Evolutionary conservation across 1,284 basidiomycete genomes (phyloP).

Genomic region (Leucoagaricus sp.): DNA sequence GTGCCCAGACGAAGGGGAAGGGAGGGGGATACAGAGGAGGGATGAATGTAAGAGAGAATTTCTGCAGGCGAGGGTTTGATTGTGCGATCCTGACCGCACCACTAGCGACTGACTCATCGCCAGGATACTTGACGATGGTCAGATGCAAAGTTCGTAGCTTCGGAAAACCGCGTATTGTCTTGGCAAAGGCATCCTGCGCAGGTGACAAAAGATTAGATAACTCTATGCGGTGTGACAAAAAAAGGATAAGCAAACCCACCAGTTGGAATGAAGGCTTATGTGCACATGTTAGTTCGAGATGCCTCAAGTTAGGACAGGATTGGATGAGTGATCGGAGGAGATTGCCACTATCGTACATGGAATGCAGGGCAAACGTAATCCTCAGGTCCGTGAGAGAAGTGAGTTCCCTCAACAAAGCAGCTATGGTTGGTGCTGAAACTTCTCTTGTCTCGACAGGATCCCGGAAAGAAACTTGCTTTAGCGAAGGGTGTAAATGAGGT

Average conservation of each 20-base stretch:
- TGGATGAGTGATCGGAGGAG: conserved; percentile 63
- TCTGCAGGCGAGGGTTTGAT: conserved; percentile 59
- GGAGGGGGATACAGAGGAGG: conserved; percentile 44
- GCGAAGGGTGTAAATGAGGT: conserved; percentile 41
- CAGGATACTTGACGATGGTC: conserved; percentile 64
- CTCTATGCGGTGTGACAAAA: background rate
- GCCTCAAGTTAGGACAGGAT: conserved; percentile 60
- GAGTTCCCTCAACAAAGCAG: conserved; percentile 54
- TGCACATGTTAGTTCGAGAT: conserved; percentile 65
- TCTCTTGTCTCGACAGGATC: conserved; percentile 68
- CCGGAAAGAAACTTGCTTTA: conserved; percentile 57
- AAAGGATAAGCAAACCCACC: conserved; percentile 38
- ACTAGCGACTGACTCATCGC: conserved; percentile 56
- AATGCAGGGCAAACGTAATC: conserved; percentile 66
- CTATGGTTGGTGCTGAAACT: conserved; percentile 58
- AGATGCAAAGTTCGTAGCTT: conserved; percentile 61
- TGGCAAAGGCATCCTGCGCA: conserved; percentile 50
- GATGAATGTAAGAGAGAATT: conserved; percentile 65
- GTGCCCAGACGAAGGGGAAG: conserved; percentile 37
- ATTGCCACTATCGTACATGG: conserved; percentile 70
- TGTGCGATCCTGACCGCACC: conserved; percentile 64
- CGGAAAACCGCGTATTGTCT: conserved; percentile 55
- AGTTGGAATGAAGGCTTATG: conserved; percentile 70
- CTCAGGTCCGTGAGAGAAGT: conserved; percentile 56
- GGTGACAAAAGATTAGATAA: conserved; percentile 10